These are phyloP conservation scores for Quercus rubra DNA, from an alignment of 306 rosid species.

Conservation along the genomic window DNA sequence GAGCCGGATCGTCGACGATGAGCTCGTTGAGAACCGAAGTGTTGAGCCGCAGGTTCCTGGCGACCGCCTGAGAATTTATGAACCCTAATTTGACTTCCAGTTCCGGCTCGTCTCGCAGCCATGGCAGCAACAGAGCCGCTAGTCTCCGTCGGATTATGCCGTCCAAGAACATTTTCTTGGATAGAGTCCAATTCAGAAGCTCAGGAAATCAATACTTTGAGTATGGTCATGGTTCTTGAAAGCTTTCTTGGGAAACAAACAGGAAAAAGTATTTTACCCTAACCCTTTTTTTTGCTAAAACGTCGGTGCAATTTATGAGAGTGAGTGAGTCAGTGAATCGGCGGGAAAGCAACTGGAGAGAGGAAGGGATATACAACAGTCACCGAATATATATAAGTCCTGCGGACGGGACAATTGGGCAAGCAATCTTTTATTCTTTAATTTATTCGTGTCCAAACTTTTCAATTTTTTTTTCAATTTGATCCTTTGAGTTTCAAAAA, in stretches of 20 bases:
- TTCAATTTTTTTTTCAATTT: too few relatives aligned
- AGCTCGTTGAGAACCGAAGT: constrained; percentile 51
- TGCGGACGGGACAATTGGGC: too few relatives aligned
- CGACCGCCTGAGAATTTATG: constrained; percentile 43
- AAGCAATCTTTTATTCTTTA: background rate
- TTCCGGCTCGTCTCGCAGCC: constrained; percentile 67
- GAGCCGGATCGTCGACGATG: constrained; percentile 43
- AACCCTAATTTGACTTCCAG: constrained; percentile 60
- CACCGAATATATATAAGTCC: background rate
- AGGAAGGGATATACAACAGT: background rate
- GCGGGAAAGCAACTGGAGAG: constrained; percentile 28
- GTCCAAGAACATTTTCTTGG: constrained; percentile 42
- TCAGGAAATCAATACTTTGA: background rate
- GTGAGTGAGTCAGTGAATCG: constrained; percentile 4
- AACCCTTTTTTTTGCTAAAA: background rate
- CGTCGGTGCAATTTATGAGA: background rate
- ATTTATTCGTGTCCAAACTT: too few relatives aligned
- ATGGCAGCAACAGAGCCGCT: constrained; percentile 68
- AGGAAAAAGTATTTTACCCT: background rate
- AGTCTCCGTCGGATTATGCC: constrained; percentile 50
- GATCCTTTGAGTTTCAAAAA: too few relatives aligned
- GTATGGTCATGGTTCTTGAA: background rate
- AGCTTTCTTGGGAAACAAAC: constrained; percentile 8
- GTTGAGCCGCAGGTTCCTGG: constrained; percentile 51
- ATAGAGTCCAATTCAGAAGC: background rate